These are phyloP conservation scores for Pythium periplocum DNA, from an alignment of 352 stramenopile genomes.

Conservation along the genomic window DNA sequence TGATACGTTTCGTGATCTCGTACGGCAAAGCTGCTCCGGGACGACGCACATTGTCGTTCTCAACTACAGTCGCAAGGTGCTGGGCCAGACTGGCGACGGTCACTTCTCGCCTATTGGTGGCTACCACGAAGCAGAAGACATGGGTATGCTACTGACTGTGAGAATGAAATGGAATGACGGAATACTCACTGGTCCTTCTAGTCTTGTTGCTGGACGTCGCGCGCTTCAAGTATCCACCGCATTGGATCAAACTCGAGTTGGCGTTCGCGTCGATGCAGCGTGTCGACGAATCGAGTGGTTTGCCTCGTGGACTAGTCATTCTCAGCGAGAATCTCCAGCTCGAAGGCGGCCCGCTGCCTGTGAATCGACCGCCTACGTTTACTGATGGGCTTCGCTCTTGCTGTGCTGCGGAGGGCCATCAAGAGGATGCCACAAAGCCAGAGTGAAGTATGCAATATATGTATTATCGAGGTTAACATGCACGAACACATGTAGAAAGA, in stretches of 20 bases:
- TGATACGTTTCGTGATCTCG: conserved; percentile 47
- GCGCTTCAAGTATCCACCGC: conserved; percentile 94
- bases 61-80: conserved; percentile 88
- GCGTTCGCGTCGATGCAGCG: conserved; percentile 49
- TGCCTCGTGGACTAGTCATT: conserved; percentile 21
- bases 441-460: too few relatives aligned
- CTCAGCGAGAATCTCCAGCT: background rate
- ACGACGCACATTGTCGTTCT: conserved; percentile 87
- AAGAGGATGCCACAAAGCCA: too few relatives aligned
- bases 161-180: too few relatives aligned
- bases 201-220: conserved; percentile 95
- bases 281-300: conserved; percentile 39
- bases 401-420: too few relatives aligned
- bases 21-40: conserved; percentile 67
- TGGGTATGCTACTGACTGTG: conserved; percentile 20
- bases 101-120: conserved; percentile 97
- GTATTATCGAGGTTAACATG: too few relatives aligned
- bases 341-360: too few relatives aligned
- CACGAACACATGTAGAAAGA: too few relatives aligned
- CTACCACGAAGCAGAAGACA: conserved; percentile 88
- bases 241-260: conserved; percentile 61
- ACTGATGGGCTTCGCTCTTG: too few relatives aligned
- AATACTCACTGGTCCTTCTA: too few relatives aligned
- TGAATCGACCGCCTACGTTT: too few relatives aligned
- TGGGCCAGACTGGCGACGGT: conserved; percentile 93